A percentile compares a stretch with the other conserved stretches of the same genome.
phyloP scores from a whole-genome alignment of 345 rosid species.

The Nasturtium officinale region DNA sequence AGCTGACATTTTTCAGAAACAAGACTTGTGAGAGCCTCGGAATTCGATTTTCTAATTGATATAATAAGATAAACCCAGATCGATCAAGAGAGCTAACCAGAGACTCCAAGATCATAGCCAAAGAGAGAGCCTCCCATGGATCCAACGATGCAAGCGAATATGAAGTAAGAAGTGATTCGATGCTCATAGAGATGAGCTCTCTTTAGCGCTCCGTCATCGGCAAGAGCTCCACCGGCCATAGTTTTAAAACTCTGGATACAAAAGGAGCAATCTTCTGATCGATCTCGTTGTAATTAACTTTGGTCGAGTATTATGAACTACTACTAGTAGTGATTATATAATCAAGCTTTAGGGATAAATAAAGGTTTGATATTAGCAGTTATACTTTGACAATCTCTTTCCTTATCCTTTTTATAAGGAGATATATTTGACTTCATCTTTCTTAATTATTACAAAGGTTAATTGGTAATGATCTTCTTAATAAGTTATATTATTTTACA shows the following conservation, averaged over 20 bases:
- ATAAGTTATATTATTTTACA: not conserved
- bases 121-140: constrained; percentile 76
- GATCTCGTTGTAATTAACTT: not conserved
- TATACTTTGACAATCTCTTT: not conserved
- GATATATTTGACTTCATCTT: constrained; percentile 21
- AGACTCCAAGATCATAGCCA: constrained; percentile 87
- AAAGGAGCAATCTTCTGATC: constrained; percentile 1
- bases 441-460: not conserved
- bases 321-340: not conserved
- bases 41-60: not conserved
- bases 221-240: constrained; percentile 75
- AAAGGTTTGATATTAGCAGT: not conserved
- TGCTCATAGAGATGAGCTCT: constrained; percentile 77
- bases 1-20: not conserved
- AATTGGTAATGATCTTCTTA: constrained; percentile 1
- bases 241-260: not conserved
- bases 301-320: not conserved
- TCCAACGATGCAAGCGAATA: constrained; percentile 65
- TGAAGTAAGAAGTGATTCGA: constrained; percentile 60
- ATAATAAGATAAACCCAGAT: not conserved
- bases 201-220: constrained; percentile 45
- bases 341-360: not conserved
- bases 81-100: constrained; percentile 50
- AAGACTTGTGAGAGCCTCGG: not conserved
- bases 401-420: constrained; percentile 33